Base-by-base conservation (phyloP, 1,284 basidiomycete genomes). In the Phaffia rhodozyma region DNA sequence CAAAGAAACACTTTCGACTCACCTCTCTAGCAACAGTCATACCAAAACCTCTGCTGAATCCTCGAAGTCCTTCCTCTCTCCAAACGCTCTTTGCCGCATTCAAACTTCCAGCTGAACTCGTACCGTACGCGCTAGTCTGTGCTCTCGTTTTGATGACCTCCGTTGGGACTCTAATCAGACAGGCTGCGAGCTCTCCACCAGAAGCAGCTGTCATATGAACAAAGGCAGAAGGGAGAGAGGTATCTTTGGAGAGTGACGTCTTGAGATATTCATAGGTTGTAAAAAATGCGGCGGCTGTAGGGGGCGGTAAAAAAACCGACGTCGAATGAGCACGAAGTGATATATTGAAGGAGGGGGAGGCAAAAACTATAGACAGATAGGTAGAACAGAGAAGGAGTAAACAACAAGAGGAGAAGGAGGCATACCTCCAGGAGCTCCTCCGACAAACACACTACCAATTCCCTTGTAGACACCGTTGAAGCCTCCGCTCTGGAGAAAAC, bases 401-500 rank as follows among this genome's bases (percentile, higher is more conserved):
- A 48, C 23, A 21, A 6, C 1, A 32, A 5, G 23, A 3, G 18
- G 11, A 32, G 30, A 20, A 1, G 5, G 54, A 53, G 3, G 74
- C 83, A 69, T 73, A 92, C 91, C 91, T 73, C 94, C 94, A 0
- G 96, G 94, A 18, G 94, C 92, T 72, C 91, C 92, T 23, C 94
- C 96, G 11, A 97, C 85, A 0, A 92, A 86, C 0, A 97, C 93
- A 74, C 91, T 96, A 23, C 93, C 93, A 5, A 99, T 79, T 18
- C 96, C 94, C 69, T 88, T 87, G 77, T 99, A 99, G 18, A 98
- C 84, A 7, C 92, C 92, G 55, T 78, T 83, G 75, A 99, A 91
- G 0, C 93, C 94, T 9, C 96, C 94, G 1, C 91, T 85, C 29
- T 80, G 78, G 63, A 84, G 75, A 75, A 98, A 97, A 1, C 94